phyloP scores from a whole-genome alignment of 768 basidiomycete species.

The Suillus subluteus region DNA sequence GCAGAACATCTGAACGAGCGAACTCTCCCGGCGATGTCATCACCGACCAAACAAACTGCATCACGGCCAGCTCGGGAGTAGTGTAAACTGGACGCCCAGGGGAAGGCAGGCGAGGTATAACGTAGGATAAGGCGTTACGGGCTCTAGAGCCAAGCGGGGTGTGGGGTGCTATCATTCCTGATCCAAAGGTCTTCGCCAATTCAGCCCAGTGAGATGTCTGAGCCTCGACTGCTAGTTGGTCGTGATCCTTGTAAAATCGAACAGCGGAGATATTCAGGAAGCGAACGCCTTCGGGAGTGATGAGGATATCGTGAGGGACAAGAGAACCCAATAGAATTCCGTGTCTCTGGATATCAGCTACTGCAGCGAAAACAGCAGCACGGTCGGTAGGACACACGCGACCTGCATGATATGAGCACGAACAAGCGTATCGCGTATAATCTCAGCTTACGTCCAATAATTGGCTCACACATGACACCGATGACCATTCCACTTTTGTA shows the following conservation, averaged over 20 bases:
- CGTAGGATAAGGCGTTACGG: slow-evolving; percentile 18
- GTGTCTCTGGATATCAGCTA: slow-evolving; percentile 35
- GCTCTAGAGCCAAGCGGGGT: neutral
- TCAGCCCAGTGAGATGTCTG: slow-evolving; percentile 20
- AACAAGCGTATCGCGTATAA: neutral
- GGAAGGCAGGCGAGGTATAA: slow-evolving; percentile 33
- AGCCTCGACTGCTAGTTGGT: slow-evolving; percentile 28
- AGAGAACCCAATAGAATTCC: slow-evolving; percentile 26
- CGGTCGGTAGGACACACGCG: slow-evolving; percentile 28
- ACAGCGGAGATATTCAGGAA: slow-evolving; percentile 28
- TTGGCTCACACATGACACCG: slow-evolving; percentile 35
- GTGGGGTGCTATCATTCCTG: slow-evolving; percentile 4
- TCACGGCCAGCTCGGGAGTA: slow-evolving; percentile 22
- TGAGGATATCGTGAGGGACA: slow-evolving; percentile 26
- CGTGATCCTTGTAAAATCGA: slow-evolving; percentile 24
- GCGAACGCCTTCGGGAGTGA: slow-evolving; percentile 33
- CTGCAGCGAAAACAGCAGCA: slow-evolving; percentile 30
- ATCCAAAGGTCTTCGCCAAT: slow-evolving; percentile 25
- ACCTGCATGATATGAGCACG: slow-evolving; percentile 23
- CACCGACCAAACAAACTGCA: slow-evolving; percentile 28
- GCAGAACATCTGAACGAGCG: neutral
- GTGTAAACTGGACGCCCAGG: slow-evolving; percentile 22
- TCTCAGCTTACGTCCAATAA: slow-evolving; percentile 29
- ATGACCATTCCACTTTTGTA: slow-evolving; percentile 32
- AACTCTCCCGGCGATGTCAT: slow-evolving; percentile 18